A percentile compares a stretch with the other conserved stretches of the same genome.
These are phyloP conservation scores for Stagonosporopsis vannaccii DNA, from an alignment of 2,329 filamentous ascomycete genomes.

Conservation along the genomic window DNA sequence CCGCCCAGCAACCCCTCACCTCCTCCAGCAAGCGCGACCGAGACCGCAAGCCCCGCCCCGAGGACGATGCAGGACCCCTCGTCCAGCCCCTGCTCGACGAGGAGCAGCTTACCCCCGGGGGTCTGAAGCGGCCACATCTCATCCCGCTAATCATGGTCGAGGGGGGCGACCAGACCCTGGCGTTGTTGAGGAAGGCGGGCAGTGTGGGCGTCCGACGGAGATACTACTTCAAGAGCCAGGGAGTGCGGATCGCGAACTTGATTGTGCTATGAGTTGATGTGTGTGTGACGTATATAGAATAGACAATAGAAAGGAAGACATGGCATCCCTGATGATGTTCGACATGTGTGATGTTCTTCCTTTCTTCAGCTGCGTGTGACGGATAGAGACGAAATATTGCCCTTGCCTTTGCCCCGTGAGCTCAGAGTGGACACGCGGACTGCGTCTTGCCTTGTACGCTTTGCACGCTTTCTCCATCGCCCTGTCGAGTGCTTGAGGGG, in stretches of 20 bases:
- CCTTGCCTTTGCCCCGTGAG: no score
- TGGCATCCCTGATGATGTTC: no score
- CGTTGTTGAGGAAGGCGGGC: slow-evolving; percentile 65
- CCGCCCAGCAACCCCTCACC: neutral
- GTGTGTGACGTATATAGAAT: no score
- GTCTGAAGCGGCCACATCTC: slow-evolving; percentile 72
- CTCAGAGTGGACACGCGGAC: no score
- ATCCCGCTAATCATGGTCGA: slow-evolving; percentile 84
- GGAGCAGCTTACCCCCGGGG: slow-evolving; percentile 73
- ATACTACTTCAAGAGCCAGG: slow-evolving; percentile 83
- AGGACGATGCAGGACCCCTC: slow-evolving; percentile 40
- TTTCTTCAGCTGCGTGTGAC: no score
- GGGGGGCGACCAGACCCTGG: slow-evolving; percentile 71
- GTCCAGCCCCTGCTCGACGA: slow-evolving; percentile 78
- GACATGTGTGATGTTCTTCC: no score
- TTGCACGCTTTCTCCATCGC: no score
- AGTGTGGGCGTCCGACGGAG: slow-evolving; percentile 76
- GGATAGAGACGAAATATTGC: no score
- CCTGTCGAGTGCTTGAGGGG: no score
- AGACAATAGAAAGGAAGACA: no score
- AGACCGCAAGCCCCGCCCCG: no score
- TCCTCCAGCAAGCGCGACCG: neutral
- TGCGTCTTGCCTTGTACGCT: no score
- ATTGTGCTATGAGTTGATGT: slow-evolving; percentile 62
- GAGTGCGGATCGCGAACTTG: slow-evolving; percentile 79